These are phyloP conservation scores for Barnettozyma vustinii DNA, from an alignment of 805 yeast species.

Conservation along the genomic window DNA sequence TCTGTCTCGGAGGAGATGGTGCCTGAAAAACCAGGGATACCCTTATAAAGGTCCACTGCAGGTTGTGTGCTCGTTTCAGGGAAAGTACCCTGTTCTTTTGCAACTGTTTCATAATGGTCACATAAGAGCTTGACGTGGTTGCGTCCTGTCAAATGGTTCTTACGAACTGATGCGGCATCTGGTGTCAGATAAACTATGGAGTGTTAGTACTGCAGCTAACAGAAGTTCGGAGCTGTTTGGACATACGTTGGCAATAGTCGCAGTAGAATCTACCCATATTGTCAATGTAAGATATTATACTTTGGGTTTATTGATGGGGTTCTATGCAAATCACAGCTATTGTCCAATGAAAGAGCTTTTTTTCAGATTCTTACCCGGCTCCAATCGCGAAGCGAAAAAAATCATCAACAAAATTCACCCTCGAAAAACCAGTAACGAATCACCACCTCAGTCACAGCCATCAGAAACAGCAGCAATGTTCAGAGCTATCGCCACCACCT, in stretches of 20 bases:
- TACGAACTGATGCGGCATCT: constrained; percentile 81
- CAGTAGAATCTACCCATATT: constrained; percentile 71
- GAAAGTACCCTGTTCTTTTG: constrained; percentile 28
- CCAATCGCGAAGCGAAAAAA: constrained; percentile 2
- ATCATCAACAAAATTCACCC: background rate
- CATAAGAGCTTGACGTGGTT: constrained; percentile 69
- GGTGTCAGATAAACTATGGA: constrained; percentile 64
- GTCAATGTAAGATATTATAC: too few relatives aligned
- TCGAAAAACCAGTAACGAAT: background rate
- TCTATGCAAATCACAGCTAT: too few relatives aligned
- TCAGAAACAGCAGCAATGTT: constrained; percentile 15
- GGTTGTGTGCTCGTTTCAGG: constrained; percentile 21
- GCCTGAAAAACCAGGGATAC: constrained; percentile 30
- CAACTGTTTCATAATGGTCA: constrained; percentile 58
- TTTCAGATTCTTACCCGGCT: background rate
- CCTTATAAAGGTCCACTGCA: constrained; percentile 15
- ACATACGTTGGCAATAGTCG: constrained; percentile 64
- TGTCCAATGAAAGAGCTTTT: constrained; percentile 10
- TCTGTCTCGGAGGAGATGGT: background rate
- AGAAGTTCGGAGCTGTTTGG: too few relatives aligned
- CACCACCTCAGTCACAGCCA: background rate
- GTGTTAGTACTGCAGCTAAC: constrained; percentile 3
- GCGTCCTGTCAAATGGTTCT: constrained; percentile 71
- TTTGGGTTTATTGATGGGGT: background rate
- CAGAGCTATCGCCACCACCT: constrained; percentile 18